A percentile compares a stretch with the other conserved stretches of the same genome.
These are phyloP conservation scores for Termitomyces sp. DNA, from an alignment of 768 basidiomycete genomes.

Conservation along the genomic window DNA sequence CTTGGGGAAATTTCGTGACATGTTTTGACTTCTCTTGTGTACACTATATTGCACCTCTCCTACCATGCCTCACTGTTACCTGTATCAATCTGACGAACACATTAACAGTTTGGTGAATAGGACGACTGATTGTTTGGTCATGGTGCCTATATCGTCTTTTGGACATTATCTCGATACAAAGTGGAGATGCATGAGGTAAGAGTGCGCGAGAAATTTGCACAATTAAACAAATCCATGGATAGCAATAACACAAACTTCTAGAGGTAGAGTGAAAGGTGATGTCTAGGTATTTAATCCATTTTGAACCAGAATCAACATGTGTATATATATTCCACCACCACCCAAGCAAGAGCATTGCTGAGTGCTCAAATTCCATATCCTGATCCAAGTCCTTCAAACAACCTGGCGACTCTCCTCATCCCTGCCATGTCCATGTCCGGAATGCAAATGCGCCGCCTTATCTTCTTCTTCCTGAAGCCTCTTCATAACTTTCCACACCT, in stretches of 20 bases:
- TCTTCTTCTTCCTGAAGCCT: slow-evolving; percentile 45
- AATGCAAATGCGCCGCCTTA: slow-evolving; percentile 8
- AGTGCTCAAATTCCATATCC: neutral
- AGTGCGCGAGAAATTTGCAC: no score
- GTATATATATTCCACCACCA: neutral
- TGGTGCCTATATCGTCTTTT: no score
- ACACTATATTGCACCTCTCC: no score
- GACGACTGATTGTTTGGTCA: no score
- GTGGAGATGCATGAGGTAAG: no score
- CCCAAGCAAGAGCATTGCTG: neutral
- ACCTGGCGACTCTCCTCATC: neutral
- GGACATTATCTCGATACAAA: no score
- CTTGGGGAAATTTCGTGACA: no score
- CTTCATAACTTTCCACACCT: slow-evolving; percentile 56
- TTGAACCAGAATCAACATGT: neutral
- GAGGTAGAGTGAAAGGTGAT: neutral
- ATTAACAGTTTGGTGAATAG: no score
- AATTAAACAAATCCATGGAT: neutral
- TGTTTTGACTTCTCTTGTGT: no score
- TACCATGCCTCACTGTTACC: no score
- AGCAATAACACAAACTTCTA: neutral
- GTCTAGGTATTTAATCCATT: neutral
- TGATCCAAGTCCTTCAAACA: neutral
- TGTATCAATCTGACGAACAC: no score
- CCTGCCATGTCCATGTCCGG: neutral